Base-by-base conservation (phyloP, 108 stramenopile genomes). In the Conticribra weissflogii region DNA sequence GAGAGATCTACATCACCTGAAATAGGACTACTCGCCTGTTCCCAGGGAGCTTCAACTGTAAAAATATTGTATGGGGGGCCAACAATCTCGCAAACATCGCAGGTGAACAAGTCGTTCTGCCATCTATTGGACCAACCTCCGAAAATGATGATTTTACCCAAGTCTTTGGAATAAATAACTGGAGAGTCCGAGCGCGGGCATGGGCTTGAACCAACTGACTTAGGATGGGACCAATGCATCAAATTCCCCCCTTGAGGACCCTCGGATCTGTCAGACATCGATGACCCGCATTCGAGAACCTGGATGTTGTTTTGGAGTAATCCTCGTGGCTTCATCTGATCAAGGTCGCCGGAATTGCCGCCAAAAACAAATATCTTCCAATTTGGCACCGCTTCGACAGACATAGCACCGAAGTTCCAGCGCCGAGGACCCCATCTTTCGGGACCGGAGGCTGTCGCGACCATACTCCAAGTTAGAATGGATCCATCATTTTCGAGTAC, bases 311-410 rank as follows among this genome's bases (percentile, higher is more conserved):
- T 87, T 56, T 34, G 57, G 58, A 72, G 88, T 18, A 65, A 51
- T 16, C 88, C 90, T 53, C 88, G 85, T 3, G 82, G 78, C 3
- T 53, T 47, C 18, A 54, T 60, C 16, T 83, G 83, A 18, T 61
- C 66, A 3, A 89, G 66, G 4, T 89, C 72, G 4, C 91, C 93
- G 3, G 72, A 81, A 78, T 88, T 85, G 36, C 93, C 93, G 9
- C 93, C 93, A 59, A 92, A 94, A n/a, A 90, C 67, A 56, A 94
- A 92, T 0, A 94, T 76, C 45, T 91, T 90, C 86, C 87, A 89
- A 62, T 90, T 72, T 0, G 93, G 93, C 4, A 94, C 88, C 16
- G 93, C 89, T 28, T 72, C 71, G 16, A 92, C 89, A 15, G 83
- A 72, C n/a, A 87, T 74, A 1, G 88, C 88, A 23, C 85, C 59